Evolutionary conservation across 257 asterid species (phyloP), one percentile per base, ranked within the genome.

Genomic region (Catharanthus roseus): DNA sequence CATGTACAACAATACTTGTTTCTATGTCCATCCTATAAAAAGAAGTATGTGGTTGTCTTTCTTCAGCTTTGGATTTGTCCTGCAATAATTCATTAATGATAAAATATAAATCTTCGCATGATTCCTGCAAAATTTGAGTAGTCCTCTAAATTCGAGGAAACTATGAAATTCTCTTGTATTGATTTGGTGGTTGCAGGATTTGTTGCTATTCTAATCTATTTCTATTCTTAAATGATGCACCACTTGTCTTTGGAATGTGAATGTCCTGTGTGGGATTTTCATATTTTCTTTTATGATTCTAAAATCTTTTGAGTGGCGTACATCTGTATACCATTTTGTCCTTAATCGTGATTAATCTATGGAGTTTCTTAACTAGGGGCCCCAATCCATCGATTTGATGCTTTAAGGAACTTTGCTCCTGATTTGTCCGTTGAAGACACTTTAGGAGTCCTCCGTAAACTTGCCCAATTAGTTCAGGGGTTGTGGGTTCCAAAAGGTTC

Each of bases 381-480:
- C 89, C 87, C 86, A 49, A 58, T 91, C 74, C 95, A 89, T 70
- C 85, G 89, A 69, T 93, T 91, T 80, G 91, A 76, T 75, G 77
- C 89, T 78, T 74, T 93, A 70, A 91, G 83, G 85, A 71, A 86
- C 84, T 82, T 93, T 24, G 96, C 96, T 16, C 89, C 86, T 5
- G 91, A 83, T 65, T 86, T 82, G 67, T 65, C 96, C 23, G 77
- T 36, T 42, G 96, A 93, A 78, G 90, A 85, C 72, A 77, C 90
- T 56, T 73, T 91, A 72, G 81, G 34, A 75, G 86, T 89, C 65
- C 80, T 93, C 77, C 86, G 80, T 62, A 88, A 85, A 41, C 75
- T 74, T 77, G 97, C 93, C 68, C 82, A 72, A 53, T 75, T 93
- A 81, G 90, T 93, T 82, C 97, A 91, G 80, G 99, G 99, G 69